Conservation (phyloP, 2,329 filamentous ascomycete species). For the Calonectria montana region DNA sequence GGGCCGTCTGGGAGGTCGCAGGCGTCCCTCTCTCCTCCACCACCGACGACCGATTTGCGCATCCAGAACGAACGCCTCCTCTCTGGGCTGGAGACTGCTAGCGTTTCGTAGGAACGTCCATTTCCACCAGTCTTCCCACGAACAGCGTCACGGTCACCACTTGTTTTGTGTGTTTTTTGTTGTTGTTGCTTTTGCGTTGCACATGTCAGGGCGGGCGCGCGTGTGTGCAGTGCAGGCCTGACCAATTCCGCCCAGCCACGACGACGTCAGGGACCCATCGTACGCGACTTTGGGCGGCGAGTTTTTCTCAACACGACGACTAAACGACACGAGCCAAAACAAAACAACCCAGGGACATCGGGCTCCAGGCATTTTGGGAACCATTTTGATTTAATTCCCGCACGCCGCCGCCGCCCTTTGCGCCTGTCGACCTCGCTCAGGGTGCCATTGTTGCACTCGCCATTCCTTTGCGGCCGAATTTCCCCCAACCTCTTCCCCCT, state of each 20-base stretch:
- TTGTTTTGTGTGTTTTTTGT: constrained; percentile 5
- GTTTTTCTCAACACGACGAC: constrained; percentile 25
- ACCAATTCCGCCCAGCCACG: constrained; percentile 38
- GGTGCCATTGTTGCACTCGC: constrained; percentile 27
- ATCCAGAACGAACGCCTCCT: neutral
- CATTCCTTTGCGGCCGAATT: constrained; percentile 11
- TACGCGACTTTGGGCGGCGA: constrained; percentile 28
- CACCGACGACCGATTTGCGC: constrained; percentile 25
- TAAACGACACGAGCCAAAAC: constrained; percentile 21
- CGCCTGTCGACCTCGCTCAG: neutral
- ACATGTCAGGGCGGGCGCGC: constrained; percentile 30
- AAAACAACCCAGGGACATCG: constrained; percentile 15
- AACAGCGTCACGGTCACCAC: neutral
- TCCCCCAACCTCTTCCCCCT: neutral
- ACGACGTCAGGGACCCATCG: constrained; percentile 33
- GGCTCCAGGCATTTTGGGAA: neutral
- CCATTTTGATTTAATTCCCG: neutral
- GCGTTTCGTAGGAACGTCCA: neutral
- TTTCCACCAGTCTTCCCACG: constrained; percentile 11
- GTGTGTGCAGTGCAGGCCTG: constrained; percentile 26
- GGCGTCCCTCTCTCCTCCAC: constrained; percentile 20
- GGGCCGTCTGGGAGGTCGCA: constrained; percentile 21
- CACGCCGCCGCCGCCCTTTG: neutral
- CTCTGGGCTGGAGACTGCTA: constrained; percentile 20
- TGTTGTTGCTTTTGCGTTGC: constrained; percentile 25